These are phyloP conservation scores for Dipteronia dyeriana DNA, from an alignment of 345 rosid species.

Conservation along the genomic window DNA sequence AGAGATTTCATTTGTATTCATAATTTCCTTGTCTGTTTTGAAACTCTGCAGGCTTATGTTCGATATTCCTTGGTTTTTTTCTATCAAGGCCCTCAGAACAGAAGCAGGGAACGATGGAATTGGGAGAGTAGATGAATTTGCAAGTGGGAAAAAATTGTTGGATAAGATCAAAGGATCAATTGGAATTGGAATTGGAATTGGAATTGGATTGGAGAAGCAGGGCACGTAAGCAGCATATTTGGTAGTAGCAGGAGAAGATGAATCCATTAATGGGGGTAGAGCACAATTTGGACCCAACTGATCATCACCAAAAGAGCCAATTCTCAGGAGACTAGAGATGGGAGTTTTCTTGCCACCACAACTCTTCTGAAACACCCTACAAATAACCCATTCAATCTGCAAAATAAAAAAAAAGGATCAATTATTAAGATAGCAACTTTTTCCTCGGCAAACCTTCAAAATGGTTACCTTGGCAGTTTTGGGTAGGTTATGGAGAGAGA, in stretches of 20 bases:
- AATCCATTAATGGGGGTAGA: constrained; percentile 70
- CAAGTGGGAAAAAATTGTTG: constrained; percentile 36
- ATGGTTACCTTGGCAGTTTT: constrained; percentile 68
- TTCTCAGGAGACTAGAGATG: constrained; percentile 45
- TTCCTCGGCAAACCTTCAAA: too few relatives aligned
- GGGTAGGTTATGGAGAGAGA: constrained; percentile 68
- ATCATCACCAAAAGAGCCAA: constrained; percentile 44
- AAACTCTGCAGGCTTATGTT: constrained; percentile 31
- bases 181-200: constrained; percentile 29
- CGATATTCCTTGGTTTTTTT: constrained; percentile 37
- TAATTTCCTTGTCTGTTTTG: constrained; percentile 40
- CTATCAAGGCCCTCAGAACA: constrained; percentile 49
- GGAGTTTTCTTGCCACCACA: constrained; percentile 70
- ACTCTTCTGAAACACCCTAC: constrained; percentile 81
- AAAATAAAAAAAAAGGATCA: neutral
- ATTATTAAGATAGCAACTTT: neutral
- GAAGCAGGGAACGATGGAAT: constrained; percentile 33
- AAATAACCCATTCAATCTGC: constrained; percentile 95
- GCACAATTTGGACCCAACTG: constrained; percentile 33
- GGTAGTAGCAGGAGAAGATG: constrained; percentile 33
- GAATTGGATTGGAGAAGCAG: constrained; percentile 71
- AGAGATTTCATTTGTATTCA: constrained; percentile 54
- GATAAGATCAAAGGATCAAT: constrained; percentile 20
- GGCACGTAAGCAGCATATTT: constrained; percentile 58
- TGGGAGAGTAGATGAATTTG: constrained; percentile 37